Percentiles rank a stretch among this genome's conserved stretches.
These are phyloP conservation scores for Aspergillus sp. DNA, from an alignment of 2,329 filamentous ascomycete species.

Conservation along the genomic window DNA sequence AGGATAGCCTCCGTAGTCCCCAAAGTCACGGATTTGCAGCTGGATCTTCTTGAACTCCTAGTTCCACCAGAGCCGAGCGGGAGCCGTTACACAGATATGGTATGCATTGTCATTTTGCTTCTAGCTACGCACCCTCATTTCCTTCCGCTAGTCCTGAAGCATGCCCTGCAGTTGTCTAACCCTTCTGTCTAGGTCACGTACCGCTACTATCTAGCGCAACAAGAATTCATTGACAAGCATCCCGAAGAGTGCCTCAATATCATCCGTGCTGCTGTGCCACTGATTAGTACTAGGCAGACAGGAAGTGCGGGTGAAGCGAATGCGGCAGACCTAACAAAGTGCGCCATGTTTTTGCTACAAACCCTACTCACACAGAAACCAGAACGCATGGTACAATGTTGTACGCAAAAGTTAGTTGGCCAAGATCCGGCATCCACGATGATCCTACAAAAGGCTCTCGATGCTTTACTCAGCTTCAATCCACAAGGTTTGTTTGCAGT, in stretches of 20 bases:
- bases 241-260: conserved; percentile 36
- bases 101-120: conserved; percentile 18
- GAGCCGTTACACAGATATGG: conserved; percentile 32
- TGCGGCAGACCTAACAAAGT: conserved; percentile 22
- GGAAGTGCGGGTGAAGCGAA: conserved; percentile 1
- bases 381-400: conserved; percentile 29
- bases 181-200: conserved; percentile 35
- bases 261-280: conserved; percentile 34
- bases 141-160: not conserved
- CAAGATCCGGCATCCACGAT: conserved; percentile 30
- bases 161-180: not conserved
- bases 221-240: conserved; percentile 42
- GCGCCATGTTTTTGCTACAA: conserved; percentile 34
- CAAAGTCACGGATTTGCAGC: conserved; percentile 30
- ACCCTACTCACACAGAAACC: conserved; percentile 39
- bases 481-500: conserved; percentile 18
- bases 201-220: conserved; percentile 42
- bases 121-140: not conserved
- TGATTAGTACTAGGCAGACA: conserved; percentile 18
- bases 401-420: conserved; percentile 32
- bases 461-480: conserved; percentile 35
- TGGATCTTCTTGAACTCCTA: conserved; percentile 38
- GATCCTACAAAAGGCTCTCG: conserved; percentile 35
- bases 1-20: conserved; percentile 25
- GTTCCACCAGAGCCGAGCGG: conserved; percentile 21